phyloP scores from a whole-genome alignment of 805 yeast species.

The Brettanomyces custersianus region DNA sequence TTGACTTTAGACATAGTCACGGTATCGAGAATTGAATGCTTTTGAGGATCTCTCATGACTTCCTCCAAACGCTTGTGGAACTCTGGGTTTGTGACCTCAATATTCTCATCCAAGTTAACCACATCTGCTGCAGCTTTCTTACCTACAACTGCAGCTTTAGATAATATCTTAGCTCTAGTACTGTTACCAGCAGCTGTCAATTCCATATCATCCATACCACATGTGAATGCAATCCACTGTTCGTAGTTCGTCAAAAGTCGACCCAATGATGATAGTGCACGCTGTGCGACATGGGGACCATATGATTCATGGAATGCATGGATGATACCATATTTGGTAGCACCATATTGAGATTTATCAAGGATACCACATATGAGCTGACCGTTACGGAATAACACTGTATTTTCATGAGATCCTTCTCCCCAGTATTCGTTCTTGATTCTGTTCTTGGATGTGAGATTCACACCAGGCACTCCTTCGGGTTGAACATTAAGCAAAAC shows the following conservation, averaged over 20 bases:
- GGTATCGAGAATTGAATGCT: slow-evolving; percentile 90
- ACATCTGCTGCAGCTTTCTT: slow-evolving; percentile 92
- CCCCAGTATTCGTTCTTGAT: slow-evolving; percentile 96
- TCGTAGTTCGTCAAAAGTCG: slow-evolving; percentile 90
- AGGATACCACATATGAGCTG: slow-evolving; percentile 84
- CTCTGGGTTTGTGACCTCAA: slow-evolving; percentile 51
- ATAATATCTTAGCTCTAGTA: slow-evolving; percentile 79
- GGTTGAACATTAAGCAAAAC: slow-evolving; percentile 85
- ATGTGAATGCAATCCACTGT: slow-evolving; percentile 87
- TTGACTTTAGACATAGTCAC: slow-evolving; percentile 91
- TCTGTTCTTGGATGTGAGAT: slow-evolving; percentile 75
- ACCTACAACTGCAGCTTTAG: slow-evolving; percentile 74
- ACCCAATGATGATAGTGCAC: slow-evolving; percentile 84
- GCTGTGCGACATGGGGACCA: slow-evolving; percentile 86
- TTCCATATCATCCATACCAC: slow-evolving; percentile 99
- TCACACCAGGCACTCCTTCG: slow-evolving; percentile 80
- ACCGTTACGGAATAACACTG: slow-evolving; percentile 80
- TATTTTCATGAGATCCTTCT: slow-evolving; percentile 70
- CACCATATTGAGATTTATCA: slow-evolving; percentile 98
- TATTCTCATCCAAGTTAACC: slow-evolving; percentile 61
- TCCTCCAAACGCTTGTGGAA: slow-evolving; percentile 85
- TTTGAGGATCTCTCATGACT: slow-evolving; percentile 85
- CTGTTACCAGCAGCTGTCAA: slow-evolving; percentile 84
- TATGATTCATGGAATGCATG: slow-evolving; percentile 95
- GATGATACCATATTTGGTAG: slow-evolving; percentile 92